Conservation (phyloP, 148 eudicot species). For the Euryodendron excelsum region DNA sequence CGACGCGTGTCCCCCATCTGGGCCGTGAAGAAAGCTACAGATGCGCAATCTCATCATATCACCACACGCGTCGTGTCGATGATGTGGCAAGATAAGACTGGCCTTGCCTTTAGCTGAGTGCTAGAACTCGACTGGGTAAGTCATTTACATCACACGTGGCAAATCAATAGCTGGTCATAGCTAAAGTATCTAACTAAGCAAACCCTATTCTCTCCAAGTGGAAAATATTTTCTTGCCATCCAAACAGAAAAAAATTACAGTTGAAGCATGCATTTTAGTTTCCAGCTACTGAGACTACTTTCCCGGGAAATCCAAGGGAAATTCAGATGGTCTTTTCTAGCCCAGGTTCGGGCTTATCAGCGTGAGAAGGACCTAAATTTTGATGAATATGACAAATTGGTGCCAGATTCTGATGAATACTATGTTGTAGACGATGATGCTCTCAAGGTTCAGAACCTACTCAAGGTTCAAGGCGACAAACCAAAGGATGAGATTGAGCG, state of each 20-base stretch:
- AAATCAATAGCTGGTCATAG: too few relatives aligned
- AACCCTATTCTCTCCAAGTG: too few relatives aligned
- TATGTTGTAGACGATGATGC: slow-evolving; percentile 24
- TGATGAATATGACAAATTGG: not conserved
- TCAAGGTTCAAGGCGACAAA: slow-evolving; percentile 23
- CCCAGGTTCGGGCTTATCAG: not conserved
- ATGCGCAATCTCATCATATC: too few relatives aligned
- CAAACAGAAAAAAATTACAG: not conserved
- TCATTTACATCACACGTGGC: not conserved
- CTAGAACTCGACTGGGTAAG: too few relatives aligned
- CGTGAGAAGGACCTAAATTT: not conserved
- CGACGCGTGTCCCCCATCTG: too few relatives aligned
- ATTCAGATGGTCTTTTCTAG: not conserved
- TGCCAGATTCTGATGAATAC: not conserved
- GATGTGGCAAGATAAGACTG: too few relatives aligned
- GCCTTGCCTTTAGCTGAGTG: too few relatives aligned
- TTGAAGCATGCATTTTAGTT: slow-evolving; percentile 7
- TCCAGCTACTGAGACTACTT: not conserved
- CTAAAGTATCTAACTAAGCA: too few relatives aligned
- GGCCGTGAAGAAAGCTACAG: too few relatives aligned
- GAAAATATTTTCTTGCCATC: not conserved
- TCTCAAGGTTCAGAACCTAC: slow-evolving; percentile 42
- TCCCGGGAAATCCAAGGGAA: not conserved
- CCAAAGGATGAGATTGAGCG: slow-evolving; percentile 36
- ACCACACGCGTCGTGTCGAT: too few relatives aligned